phyloP scores from a whole-genome alignment of 2,329 filamentous ascomycete genomes.

The Triangularia setosa region DNA sequence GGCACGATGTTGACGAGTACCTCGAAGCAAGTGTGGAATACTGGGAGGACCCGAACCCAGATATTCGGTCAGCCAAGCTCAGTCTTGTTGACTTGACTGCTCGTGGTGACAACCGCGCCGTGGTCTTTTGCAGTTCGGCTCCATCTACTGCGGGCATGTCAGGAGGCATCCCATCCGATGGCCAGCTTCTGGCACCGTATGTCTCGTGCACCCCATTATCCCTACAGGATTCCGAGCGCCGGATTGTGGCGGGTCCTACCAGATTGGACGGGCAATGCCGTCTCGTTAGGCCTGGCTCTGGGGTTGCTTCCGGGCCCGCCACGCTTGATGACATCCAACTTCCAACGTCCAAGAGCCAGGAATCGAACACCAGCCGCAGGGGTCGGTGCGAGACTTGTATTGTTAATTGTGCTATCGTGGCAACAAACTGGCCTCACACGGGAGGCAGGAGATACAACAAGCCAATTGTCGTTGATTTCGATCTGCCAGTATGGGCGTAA shows the following conservation, averaged over 20 bases:
- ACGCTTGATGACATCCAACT: neutral
- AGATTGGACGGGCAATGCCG: neutral
- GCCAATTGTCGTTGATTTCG: conserved; percentile 78
- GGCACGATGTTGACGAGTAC: conserved; percentile 36
- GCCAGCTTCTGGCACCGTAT: conserved; percentile 35
- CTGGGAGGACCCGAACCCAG: conserved; percentile 58
- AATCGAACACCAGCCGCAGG: neutral
- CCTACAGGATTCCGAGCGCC: neutral
- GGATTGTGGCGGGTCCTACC: neutral
- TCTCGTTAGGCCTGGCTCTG: neutral
- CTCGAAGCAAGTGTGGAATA: conserved; percentile 40
- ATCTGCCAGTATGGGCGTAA: conserved; percentile 57
- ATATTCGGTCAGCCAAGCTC: conserved; percentile 53
- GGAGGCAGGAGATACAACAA: conserved; percentile 67
- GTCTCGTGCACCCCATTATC: neutral
- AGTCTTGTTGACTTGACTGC: conserved; percentile 60
- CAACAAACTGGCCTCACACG: conserved; percentile 59
- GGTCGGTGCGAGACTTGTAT: conserved; percentile 66
- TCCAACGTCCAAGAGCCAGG: neutral
- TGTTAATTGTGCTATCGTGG: conserved; percentile 74
- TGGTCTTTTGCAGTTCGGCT: conserved; percentile 42
- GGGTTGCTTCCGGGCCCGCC: neutral
- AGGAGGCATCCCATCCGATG: conserved; percentile 32
- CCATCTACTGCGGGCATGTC: neutral
- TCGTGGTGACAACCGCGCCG: conserved; percentile 35